Conservation (phyloP, 371 early-diverging fungal genomes). For the Actinomortierella ambigua region DNA sequence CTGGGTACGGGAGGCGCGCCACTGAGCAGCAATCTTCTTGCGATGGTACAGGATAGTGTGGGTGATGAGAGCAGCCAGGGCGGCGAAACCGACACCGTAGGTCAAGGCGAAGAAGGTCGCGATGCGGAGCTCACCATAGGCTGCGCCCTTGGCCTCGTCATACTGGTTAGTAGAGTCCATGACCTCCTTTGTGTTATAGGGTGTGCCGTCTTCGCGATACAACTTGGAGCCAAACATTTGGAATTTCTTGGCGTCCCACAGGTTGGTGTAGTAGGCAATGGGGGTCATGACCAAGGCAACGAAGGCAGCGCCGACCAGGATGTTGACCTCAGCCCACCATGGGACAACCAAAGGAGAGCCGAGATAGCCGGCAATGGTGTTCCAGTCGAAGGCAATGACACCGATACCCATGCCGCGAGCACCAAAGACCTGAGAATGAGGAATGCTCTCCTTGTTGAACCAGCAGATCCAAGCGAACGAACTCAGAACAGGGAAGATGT, state of each 20-base stretch:
- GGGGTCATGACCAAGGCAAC: slow-evolving; percentile 68
- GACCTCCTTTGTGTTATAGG: slow-evolving; percentile 55
- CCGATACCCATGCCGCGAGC: slow-evolving; percentile 66
- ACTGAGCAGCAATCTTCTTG: slow-evolving; percentile 55
- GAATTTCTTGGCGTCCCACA: slow-evolving; percentile 62
- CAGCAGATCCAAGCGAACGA: slow-evolving; percentile 79
- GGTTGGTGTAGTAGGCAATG: slow-evolving; percentile 60
- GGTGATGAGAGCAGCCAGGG: slow-evolving; percentile 63
- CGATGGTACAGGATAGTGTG: slow-evolving; percentile 63
- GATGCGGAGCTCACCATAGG: slow-evolving; percentile 73
- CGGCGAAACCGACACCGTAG: slow-evolving; percentile 68
- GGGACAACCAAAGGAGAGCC: slow-evolving; percentile 59
- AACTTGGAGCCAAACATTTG: slow-evolving; percentile 58
- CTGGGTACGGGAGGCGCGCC: slow-evolving; percentile 54
- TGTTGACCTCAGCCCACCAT: slow-evolving; percentile 63
- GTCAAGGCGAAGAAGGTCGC: slow-evolving; percentile 75
- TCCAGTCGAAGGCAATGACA: slow-evolving; percentile 76
- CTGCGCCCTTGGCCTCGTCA: slow-evolving; percentile 57
- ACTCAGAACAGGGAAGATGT: slow-evolving; percentile 67
- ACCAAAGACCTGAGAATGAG: slow-evolving; percentile 61
- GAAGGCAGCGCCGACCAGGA: slow-evolving; percentile 59
- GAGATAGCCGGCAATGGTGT: slow-evolving; percentile 61
- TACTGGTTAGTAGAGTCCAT: slow-evolving; percentile 53
- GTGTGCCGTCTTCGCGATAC: slow-evolving; percentile 54
- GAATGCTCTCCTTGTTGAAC: slow-evolving; percentile 58